Evolutionary conservation across 768 basidiomycete genomes (phyloP).

Genomic region (Mycena filopes): DNA sequence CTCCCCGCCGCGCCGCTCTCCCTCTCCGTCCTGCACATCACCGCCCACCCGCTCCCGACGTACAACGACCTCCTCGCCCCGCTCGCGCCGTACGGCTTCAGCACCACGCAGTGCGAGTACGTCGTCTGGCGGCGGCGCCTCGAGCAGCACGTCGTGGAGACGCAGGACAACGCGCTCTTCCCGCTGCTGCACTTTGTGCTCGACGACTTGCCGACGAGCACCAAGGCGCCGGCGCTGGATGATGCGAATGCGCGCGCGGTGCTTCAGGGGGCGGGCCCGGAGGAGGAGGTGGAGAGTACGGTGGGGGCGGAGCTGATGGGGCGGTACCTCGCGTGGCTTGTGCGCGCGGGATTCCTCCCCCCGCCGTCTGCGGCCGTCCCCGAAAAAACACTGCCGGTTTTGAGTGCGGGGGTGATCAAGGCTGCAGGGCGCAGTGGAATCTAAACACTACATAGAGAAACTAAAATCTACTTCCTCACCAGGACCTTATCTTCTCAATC

Average conservation of each 20-base stretch:
- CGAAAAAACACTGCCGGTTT: constrained; percentile 59
- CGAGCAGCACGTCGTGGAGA: constrained; percentile 94
- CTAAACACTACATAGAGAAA: constrained; percentile 36
- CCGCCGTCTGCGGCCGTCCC: constrained; percentile 53
- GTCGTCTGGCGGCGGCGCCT: constrained; percentile 90
- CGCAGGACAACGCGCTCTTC: constrained; percentile 96
- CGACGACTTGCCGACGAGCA: constrained; percentile 96
- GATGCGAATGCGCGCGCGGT: constrained; percentile 84
- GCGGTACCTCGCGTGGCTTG: constrained; percentile 91
- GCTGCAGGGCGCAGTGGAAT: constrained; percentile 78
- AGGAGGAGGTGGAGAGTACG: constrained; percentile 55
- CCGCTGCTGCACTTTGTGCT: constrained; percentile 97
- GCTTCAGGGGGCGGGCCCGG: constrained; percentile 60
- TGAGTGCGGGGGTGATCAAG: constrained; percentile 56
- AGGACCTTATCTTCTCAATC: no score
- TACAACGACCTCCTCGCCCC: constrained; percentile 88
- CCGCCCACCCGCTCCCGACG: constrained; percentile 86
- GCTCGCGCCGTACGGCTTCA: constrained; percentile 83
- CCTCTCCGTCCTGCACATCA: constrained; percentile 85
- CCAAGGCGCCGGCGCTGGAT: constrained; percentile 91
- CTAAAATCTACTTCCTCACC: no score
- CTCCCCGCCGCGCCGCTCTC: constrained; percentile 57
- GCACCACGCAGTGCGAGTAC: constrained; percentile 85
- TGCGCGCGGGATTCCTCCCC: constrained; percentile 85
- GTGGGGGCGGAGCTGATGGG: constrained; percentile 86